Evolutionary conservation across 306 rosid species (phyloP).

Genomic region (Fragaria iinumae): DNA sequence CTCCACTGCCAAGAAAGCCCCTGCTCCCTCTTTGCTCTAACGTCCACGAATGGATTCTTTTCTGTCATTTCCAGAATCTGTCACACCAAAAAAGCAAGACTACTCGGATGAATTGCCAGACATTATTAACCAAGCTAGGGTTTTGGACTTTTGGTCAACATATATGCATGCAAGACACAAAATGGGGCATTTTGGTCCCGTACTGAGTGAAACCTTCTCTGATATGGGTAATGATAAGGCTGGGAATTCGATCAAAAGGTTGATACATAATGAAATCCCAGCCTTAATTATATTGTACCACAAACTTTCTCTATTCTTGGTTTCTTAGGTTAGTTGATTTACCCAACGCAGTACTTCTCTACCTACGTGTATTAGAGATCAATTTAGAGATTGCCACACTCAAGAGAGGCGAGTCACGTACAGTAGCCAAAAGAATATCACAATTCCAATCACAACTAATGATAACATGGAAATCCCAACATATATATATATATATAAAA

Average conservation of each 20-base stretch:
- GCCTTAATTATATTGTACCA: no score
- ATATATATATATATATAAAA: neutral
- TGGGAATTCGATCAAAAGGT: neutral
- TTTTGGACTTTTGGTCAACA: constrained; percentile 23
- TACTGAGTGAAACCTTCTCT: neutral
- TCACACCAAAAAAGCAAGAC: neutral
- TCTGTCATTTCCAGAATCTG: constrained; percentile 15
- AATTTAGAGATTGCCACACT: neutral
- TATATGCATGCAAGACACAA: neutral
- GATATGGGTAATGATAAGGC: neutral
- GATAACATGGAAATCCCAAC: constrained; percentile 3
- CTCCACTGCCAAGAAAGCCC: constrained; percentile 26
- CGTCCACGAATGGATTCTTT: constrained; percentile 15
- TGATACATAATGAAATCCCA: constrained; percentile 11
- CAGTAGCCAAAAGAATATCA: neutral
- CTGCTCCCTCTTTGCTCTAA: neutral
- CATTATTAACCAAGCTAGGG: neutral
- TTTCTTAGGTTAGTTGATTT: neutral
- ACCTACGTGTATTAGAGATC: constrained; percentile 4
- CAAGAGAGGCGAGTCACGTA: neutral
- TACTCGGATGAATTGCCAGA: constrained; percentile 29
- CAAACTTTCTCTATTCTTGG: no score
- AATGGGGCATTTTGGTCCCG: constrained; percentile 6
- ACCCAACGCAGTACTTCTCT: neutral
- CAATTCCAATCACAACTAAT: neutral